Percentiles rank a stretch among this genome's conserved stretches.
Conservation (phyloP, 805 yeast species). For the Myxozyma udenii region DNA sequence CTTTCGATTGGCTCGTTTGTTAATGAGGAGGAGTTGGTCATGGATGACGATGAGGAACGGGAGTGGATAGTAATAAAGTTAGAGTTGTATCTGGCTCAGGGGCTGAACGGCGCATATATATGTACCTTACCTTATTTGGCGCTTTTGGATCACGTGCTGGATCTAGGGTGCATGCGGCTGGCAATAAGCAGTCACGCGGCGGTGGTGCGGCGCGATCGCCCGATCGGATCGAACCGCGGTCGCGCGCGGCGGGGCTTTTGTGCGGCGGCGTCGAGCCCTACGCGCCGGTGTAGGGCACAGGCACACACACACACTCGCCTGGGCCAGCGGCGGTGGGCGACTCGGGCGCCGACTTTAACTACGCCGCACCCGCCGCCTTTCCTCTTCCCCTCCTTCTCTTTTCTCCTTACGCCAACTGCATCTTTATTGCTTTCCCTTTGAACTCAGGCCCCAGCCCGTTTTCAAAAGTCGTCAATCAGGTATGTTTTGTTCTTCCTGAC, state of each 20-base stretch:
- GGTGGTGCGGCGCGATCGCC: no score
- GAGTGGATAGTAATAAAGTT: background rate
- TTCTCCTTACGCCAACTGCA: slow-evolving; percentile 7
- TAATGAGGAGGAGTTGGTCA: background rate
- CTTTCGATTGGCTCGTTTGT: no score
- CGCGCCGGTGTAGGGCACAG: background rate
- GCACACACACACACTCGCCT: background rate
- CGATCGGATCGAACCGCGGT: no score
- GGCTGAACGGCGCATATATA: background rate
- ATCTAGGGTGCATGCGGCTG: no score
- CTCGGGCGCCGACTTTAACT: background rate
- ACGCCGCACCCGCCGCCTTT: slow-evolving; percentile 1
- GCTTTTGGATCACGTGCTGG: no score
- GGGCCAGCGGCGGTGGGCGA: background rate
- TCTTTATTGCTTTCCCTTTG: slow-evolving; percentile 15
- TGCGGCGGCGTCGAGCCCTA: background rate
- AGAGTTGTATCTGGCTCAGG: background rate
- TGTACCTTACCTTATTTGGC: no score
- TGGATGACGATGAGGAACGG: background rate
- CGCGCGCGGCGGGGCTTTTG: background rate
- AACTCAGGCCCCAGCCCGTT: slow-evolving; percentile 1
- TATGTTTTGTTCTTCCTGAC: background rate
- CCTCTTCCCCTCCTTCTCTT: slow-evolving; percentile 11
- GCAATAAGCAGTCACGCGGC: no score
- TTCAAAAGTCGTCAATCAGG: slow-evolving; percentile 18